Evolutionary conservation across 179 eudicot genomes (phyloP), one percentile per base, ranked within the genome.

Genomic region (Silene coronaria): DNA sequence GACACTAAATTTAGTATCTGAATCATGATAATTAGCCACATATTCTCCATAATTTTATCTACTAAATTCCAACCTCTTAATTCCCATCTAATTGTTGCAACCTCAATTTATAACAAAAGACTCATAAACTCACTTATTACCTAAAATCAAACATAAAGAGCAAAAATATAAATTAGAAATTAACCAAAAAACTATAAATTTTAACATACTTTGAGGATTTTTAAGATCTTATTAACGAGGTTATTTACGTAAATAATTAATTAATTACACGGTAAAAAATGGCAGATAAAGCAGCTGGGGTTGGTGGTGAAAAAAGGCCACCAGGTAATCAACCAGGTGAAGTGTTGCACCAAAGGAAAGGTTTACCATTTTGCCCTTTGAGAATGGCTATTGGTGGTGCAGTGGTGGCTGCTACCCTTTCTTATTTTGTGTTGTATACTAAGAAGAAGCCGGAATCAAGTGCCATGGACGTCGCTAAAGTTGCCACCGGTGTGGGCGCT

Each of bases 391-490:
- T 81, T 2, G 90, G 85, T 4, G 92, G 92, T 1, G 78, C 73
- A 16, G 91, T 79, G 1, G 26, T 80, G 3, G 88, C 58, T 0
- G 70, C 53, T 5, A 59, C 78, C 53, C 26, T 89, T 2, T 88
- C 82, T 42, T 87, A 79, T 70, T 62, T 85, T 3, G 76, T 85
- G 26, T 76, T 90, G 66, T 90, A 85, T 67, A 74, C 90, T 27
- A 77, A 86, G 73, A 90, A 90, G 75, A 90, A 89, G 78, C 87
- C 91, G 0, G 89, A 89, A 27, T 91, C 96, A 59, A 62, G 86
- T 1, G 92, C 91, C 58, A 4, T 83, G 1, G 92, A 90, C 62
- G 89, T 88, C 7, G 91, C 91, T 0, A 82, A 72, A 36, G 91
- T 86, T 16, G 73, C 81, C 34, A 76, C 85, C 3, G 88, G 87